These are phyloP conservation scores for Cladophialophora bantiana DNA, from an alignment of 2,329 filamentous ascomycete species.

Conservation along the genomic window DNA sequence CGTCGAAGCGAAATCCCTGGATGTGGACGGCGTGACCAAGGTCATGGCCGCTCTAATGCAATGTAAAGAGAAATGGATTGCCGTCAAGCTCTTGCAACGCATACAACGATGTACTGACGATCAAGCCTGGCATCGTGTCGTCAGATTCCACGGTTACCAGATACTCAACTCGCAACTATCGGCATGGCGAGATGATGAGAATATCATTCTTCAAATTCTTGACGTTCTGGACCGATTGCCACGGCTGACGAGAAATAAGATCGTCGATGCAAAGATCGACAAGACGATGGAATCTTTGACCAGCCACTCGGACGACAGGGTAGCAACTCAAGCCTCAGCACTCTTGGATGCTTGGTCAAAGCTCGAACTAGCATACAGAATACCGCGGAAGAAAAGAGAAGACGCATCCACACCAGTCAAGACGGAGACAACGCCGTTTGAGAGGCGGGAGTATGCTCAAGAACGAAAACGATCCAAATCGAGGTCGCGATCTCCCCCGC, in stretches of 20 bases:
- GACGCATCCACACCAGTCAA: slow-evolving; percentile 61
- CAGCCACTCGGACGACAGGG: slow-evolving; percentile 73
- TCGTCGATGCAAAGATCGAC: slow-evolving; percentile 94
- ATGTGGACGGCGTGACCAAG: slow-evolving; percentile 84
- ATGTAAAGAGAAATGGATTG: slow-evolving; percentile 99
- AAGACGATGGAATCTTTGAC: slow-evolving; percentile 74
- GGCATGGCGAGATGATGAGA: slow-evolving; percentile 86
- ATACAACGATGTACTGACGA: slow-evolving; percentile 89
- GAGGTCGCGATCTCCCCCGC: slow-evolving; percentile 55
- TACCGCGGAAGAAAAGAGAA: slow-evolving; percentile 86
- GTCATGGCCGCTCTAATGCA: slow-evolving; percentile 97
- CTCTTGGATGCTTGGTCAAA: slow-evolving; percentile 87
- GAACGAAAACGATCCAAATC: slow-evolving; percentile 57
- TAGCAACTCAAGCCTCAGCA: slow-evolving; percentile 72
- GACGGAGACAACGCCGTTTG: slow-evolving; percentile 70
- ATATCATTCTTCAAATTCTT: slow-evolving; percentile 86
- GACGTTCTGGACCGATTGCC: slow-evolving; percentile 89
- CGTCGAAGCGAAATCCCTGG: slow-evolving; percentile 77
- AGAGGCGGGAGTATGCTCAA: slow-evolving; percentile 61
- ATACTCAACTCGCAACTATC: slow-evolving; percentile 87
- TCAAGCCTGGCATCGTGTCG: slow-evolving; percentile 82
- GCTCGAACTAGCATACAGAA: slow-evolving; percentile 88
- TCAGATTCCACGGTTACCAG: slow-evolving; percentile 96
- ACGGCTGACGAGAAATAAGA: slow-evolving; percentile 93
- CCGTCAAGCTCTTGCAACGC: slow-evolving; percentile 88